Conservation (phyloP, 495 filamentous ascomycete genomes). For the Xylaria scruposa region DNA sequence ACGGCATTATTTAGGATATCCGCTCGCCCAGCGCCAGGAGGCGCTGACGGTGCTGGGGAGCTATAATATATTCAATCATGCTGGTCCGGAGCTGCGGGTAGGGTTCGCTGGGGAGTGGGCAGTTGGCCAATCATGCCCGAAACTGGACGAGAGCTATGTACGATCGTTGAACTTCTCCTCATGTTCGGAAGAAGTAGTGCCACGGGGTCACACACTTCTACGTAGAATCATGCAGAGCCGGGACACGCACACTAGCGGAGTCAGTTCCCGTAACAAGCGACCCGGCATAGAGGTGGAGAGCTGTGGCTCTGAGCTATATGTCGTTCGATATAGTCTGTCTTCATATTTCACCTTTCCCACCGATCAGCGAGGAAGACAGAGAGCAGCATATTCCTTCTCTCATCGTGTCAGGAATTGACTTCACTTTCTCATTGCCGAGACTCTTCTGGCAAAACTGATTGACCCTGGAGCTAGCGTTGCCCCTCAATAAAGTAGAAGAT, state of each 20-base stretch:
- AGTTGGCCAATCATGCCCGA: slow-evolving; percentile 4
- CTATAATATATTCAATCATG: slow-evolving; percentile 26
- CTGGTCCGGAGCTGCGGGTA: slow-evolving; percentile 16
- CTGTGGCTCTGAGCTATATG: background rate
- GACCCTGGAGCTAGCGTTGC: background rate
- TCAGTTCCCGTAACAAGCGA: slow-evolving; percentile 24
- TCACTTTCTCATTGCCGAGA: background rate
- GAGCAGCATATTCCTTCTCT: background rate
- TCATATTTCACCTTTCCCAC: background rate
- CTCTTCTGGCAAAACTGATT: no score
- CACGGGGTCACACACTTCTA: slow-evolving; percentile 1
- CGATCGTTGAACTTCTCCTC: slow-evolving; percentile 10
- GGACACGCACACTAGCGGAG: slow-evolving; percentile 30
- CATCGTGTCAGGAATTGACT: background rate
- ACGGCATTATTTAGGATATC: background rate
- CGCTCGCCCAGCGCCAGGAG: background rate
- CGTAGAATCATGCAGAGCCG: slow-evolving; percentile 20
- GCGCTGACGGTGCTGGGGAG: background rate
- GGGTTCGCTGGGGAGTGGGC: background rate
- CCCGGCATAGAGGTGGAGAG: background rate
- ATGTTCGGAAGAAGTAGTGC: slow-evolving; percentile 19
- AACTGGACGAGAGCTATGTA: background rate
- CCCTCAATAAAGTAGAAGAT: background rate
- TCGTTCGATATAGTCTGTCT: background rate
- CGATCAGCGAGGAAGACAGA: background rate